Conservation (phyloP, 1,284 basidiomycete genomes). For the Schizophyllum commune region DNA sequence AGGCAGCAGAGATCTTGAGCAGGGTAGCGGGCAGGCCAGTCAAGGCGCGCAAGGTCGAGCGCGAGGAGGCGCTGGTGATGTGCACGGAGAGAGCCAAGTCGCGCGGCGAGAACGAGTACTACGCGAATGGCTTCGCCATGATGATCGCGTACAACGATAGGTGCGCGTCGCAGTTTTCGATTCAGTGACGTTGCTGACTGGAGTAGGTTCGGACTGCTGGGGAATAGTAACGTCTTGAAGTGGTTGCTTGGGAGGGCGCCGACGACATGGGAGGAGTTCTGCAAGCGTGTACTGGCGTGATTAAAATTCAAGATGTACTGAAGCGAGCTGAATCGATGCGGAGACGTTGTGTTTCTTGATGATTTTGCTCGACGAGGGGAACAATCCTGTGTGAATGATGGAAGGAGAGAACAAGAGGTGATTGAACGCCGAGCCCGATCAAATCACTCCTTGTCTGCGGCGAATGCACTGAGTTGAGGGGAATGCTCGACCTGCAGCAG, state of each 20-base stretch:
- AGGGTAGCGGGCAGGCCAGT: background rate
- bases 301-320: background rate
- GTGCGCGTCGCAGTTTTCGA: background rate
- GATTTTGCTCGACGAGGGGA: background rate
- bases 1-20: background rate
- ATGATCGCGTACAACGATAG: background rate
- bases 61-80: background rate
- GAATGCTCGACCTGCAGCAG: conserved; percentile 53
- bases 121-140: background rate
- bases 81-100: background rate
- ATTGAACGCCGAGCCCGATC: background rate
- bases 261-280: background rate
- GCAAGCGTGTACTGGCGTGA: background rate
- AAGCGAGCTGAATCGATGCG: too few species aligned
- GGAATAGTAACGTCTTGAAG: background rate
- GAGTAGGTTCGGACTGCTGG: background rate
- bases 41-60: background rate
- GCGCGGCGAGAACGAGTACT: background rate
- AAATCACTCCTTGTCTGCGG: background rate
- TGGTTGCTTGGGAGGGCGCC: background rate
- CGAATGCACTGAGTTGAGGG: background rate
- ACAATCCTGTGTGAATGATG: background rate
- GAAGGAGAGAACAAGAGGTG: background rate
- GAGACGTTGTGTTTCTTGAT: too few species aligned
- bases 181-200: background rate